Evolutionary conservation across 1,284 basidiomycete genomes (phyloP), one percentile per base, ranked within the genome.

Genomic region (Ustilago hordei): DNA sequence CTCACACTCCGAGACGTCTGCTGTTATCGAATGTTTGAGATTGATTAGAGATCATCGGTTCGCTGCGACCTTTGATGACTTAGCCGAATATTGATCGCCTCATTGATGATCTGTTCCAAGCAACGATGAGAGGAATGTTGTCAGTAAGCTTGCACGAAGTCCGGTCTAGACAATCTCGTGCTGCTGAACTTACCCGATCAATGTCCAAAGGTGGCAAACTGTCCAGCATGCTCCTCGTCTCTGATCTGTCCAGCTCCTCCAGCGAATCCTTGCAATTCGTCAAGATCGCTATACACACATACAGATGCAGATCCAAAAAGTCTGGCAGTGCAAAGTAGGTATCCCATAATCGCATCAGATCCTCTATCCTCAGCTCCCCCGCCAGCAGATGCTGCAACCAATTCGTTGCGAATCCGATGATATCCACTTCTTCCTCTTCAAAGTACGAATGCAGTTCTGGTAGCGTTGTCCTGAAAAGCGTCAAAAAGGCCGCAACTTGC

Each of bases 381-480:
- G 85, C 81, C 28, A 86, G 69, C 17, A 86, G 69, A 47, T 82
- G 77, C 56, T 85, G 79, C 17, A 86, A 56, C 86, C 86, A 86
- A 56, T 79, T 78, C 12, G 79, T 83, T 8, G 83, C 84, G 8
- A 86, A 75, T 1, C 80, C 79, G 34, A 82, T 79, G 17, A 86
- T 69, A 55, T 86, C 84, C 7, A 86, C 82, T 52, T 81, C 84
- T 53, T 86, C 86, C 60, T 85, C 84, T 50, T 86, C 86, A 69
- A 86, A 86, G 78, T 86, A 86, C 2, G 78, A 73, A 50, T 82
- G 75, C n/a, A 86, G 78, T 53, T 86, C 85, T 12, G 86, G 86
- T 5, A 86, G 64, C 13, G 85, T 84, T 11, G 77, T 80, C 0
- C 85, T 78, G 54, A 86, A 85, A 3, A 86, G 79, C 12, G 84